These are phyloP conservation scores for Diplodia sapinea DNA, from an alignment of 2,329 filamentous ascomycete genomes.

Conservation along the genomic window DNA sequence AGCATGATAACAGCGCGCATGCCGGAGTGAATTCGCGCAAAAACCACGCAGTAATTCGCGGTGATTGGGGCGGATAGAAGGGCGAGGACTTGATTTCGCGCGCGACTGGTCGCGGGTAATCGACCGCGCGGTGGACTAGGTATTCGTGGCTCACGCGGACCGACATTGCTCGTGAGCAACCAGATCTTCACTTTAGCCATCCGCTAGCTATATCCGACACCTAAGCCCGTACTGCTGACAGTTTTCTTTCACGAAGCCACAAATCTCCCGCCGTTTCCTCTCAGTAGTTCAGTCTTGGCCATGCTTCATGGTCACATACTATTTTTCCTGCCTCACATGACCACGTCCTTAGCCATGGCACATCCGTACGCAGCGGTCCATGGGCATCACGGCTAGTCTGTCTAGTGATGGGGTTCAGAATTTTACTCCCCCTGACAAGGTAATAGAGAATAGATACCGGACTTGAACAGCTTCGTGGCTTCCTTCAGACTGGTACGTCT, in stretches of 20 bases:
- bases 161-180: not conserved
- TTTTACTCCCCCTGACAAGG: too few relatives aligned
- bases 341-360: too few relatives aligned
- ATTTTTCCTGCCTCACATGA: too few relatives aligned
- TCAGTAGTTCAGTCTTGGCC: not conserved
- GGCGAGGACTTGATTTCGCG: not conserved
- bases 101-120: not conserved
- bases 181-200: not conserved
- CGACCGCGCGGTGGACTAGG: not conserved
- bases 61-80: not conserved
- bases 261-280: not conserved
- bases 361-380: too few relatives aligned
- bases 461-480: too few relatives aligned
- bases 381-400: too few relatives aligned
- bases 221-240: too few relatives aligned
- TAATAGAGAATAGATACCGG: too few relatives aligned
- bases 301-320: not conserved
- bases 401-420: too few relatives aligned
- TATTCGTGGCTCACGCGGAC: not conserved
- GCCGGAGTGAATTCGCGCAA: slow-evolving; percentile 1
- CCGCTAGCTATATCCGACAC: not conserved
- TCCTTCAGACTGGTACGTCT: too few relatives aligned
- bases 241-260: not conserved
- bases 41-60: slow-evolving; percentile 5
- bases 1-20: not conserved